A percentile compares a stretch with the other conserved stretches of the same genome.
Conservation (phyloP, 1,139 yeast genomes). For the Magnusiomyces paraingens region DNA sequence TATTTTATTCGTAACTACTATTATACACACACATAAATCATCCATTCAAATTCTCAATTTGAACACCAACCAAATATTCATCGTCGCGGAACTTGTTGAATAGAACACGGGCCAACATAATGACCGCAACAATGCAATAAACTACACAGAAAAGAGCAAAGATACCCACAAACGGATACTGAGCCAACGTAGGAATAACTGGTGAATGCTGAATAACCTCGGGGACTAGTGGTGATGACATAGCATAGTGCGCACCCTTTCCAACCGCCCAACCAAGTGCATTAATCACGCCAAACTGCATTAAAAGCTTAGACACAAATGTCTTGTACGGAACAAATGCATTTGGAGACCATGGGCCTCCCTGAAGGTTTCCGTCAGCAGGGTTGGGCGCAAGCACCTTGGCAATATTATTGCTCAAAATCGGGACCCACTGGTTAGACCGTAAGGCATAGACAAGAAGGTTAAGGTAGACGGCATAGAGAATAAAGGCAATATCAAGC, state of each 20-base stretch:
- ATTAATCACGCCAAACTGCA: too few relatives aligned
- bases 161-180: background rate
- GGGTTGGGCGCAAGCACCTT: too few relatives aligned
- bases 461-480: background rate
- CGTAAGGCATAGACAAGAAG: background rate
- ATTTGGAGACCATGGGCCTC: background rate
- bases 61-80: constrained; percentile 32
- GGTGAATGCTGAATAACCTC: too few relatives aligned
- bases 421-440: background rate
- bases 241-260: too few relatives aligned
- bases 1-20: too few relatives aligned
- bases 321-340: background rate
- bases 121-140: background rate
- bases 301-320: background rate
- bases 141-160: background rate
- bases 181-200: background rate
- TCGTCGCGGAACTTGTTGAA: constrained; percentile 28
- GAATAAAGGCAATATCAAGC: too few relatives aligned
- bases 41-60: constrained; percentile 29
- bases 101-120: constrained; percentile 9
- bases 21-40: background rate
- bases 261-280: too few relatives aligned
- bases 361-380: too few relatives aligned
- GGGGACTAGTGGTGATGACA: too few relatives aligned
- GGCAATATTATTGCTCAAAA: background rate